A percentile compares a stretch with the other conserved stretches of the same genome.
These are phyloP conservation scores for Cladophialophora chaetospira DNA, from an alignment of 2,329 filamentous ascomycete genomes.

Conservation along the genomic window DNA sequence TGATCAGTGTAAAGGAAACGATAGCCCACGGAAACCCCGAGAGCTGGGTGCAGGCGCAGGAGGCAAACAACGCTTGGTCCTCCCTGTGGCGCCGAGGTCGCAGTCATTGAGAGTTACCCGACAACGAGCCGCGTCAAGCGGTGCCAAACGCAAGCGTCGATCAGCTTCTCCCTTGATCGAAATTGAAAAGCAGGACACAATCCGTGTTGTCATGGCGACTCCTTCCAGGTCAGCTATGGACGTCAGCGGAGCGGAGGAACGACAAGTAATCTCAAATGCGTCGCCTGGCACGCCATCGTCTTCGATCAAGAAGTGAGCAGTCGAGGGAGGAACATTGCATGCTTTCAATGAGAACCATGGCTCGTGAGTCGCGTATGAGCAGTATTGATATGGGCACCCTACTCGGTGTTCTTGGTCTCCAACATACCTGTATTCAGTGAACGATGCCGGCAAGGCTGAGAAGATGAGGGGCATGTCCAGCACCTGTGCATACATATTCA, in stretches of 20 bases:
- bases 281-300: background rate
- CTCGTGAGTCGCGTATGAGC: too few species aligned
- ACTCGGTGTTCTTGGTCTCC: too few species aligned
- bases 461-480: too few species aligned
- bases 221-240: conserved; percentile 6
- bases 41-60: background rate
- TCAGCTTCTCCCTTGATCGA: conserved; percentile 14
- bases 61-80: background rate
- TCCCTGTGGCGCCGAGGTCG: conserved; percentile 7
- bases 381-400: too few species aligned
- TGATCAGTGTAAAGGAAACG: conserved; percentile 7
- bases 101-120: conserved; percentile 15
- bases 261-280: background rate
- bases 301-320: background rate
- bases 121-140: conserved; percentile 23
- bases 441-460: too few species aligned
- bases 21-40: conserved; percentile 11
- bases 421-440: too few species aligned
- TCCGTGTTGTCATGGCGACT: conserved; percentile 9
- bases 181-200: background rate
- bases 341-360: too few species aligned
- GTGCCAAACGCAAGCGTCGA: conserved; percentile 28
- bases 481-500: too few species aligned
- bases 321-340: too few species aligned
- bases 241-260: background rate